phyloP scores from a whole-genome alignment of 148 eudicot species.

The Camellia granthamiana region DNA sequence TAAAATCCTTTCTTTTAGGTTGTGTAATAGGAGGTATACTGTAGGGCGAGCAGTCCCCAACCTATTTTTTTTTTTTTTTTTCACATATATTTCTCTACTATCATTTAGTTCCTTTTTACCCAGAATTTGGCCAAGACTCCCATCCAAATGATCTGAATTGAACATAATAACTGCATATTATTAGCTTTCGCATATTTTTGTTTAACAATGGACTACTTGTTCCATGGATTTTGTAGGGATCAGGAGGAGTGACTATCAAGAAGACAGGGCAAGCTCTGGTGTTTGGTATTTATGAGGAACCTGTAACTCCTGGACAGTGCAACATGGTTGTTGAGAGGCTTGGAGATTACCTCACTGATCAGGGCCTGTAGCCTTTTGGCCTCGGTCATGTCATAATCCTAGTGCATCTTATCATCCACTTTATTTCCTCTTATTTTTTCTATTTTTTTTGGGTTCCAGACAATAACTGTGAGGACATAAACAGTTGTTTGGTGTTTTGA shows the following conservation, averaged over 20 bases:
- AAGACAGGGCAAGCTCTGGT: slow-evolving; percentile 54
- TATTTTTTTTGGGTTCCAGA: neutral
- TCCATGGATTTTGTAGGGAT: slow-evolving; percentile 30
- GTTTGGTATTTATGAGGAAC: slow-evolving; percentile 58
- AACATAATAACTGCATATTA: neutral
- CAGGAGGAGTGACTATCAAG: slow-evolving; percentile 51
- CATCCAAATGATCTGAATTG: neutral
- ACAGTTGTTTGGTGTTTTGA: neutral
- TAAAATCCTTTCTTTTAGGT: too few relatives aligned
- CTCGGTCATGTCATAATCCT: neutral
- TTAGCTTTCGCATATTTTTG: neutral
- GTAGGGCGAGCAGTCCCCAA: too few relatives aligned
- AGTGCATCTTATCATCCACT: neutral
- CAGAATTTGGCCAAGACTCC: neutral
- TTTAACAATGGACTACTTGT: neutral
- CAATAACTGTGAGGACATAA: slow-evolving; percentile 7
- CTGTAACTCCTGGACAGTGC: slow-evolving; percentile 65
- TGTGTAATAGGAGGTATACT: too few relatives aligned
- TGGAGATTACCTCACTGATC: slow-evolving; percentile 60
- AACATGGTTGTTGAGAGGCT: slow-evolving; percentile 67
- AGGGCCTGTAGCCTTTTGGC: slow-evolving; percentile 49
- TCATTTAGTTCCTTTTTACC: neutral
- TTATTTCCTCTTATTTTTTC: neutral
- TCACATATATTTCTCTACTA: too few relatives aligned
- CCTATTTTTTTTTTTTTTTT: too few relatives aligned